These are phyloP conservation scores for Aspergillus nanangensis DNA, from an alignment of 495 filamentous ascomycete species.

Conservation along the genomic window DNA sequence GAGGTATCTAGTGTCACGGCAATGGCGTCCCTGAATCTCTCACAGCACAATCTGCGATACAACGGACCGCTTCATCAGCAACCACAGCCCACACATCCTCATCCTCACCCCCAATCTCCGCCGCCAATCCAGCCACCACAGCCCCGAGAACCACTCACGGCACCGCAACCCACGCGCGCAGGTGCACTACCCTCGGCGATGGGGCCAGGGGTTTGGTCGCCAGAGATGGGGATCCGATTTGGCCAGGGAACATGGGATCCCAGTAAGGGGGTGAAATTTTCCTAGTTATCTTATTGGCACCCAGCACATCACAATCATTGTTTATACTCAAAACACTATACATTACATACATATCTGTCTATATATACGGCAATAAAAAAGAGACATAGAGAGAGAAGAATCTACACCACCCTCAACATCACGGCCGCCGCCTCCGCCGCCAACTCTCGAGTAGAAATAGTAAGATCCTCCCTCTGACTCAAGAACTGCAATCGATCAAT, in stretches of 20 bases:
- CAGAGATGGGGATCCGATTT: constrained; percentile 77
- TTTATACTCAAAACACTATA: constrained; percentile 1
- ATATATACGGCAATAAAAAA: too few relatives aligned
- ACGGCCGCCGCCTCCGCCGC: constrained; percentile 19
- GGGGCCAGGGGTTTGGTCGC: constrained; percentile 66
- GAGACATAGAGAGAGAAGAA: background rate
- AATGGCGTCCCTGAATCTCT: constrained; percentile 58
- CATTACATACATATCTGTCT: too few relatives aligned
- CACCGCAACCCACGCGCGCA: constrained; percentile 50
- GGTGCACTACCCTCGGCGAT: constrained; percentile 53
- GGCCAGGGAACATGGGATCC: constrained; percentile 56
- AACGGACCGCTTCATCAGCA: constrained; percentile 4
- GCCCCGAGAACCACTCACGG: constrained; percentile 41
- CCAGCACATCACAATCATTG: too few relatives aligned
- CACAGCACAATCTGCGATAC: constrained; percentile 32
- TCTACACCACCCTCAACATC: constrained; percentile 11
- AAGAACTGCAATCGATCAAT: constrained; percentile 11
- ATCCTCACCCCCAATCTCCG: constrained; percentile 9
- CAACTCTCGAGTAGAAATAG: constrained; percentile 9
- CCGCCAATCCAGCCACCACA: constrained; percentile 9
- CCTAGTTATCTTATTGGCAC: constrained; percentile 23
- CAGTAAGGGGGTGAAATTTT: constrained; percentile 59
- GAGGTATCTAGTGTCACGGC: constrained; percentile 56
- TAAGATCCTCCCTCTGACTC: constrained; percentile 14
- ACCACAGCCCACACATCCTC: constrained; percentile 4